Conservation (phyloP, 2,329 filamentous ascomycete genomes). For the Mycocentrospora acerina region DNA sequence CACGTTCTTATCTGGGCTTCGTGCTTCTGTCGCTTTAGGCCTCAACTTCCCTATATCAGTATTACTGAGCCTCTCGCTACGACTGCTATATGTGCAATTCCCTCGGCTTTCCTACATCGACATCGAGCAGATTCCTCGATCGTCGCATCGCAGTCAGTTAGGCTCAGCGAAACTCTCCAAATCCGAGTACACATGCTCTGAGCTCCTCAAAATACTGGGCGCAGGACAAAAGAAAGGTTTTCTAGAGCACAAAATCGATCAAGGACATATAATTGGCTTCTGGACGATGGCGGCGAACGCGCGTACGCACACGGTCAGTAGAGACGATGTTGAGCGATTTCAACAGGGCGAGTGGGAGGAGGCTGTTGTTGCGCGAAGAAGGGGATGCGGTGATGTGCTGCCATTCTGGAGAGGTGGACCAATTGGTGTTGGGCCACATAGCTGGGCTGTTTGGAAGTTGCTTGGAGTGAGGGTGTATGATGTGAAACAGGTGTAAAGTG, state of each 20-base stretch:
- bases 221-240: constrained; percentile 10
- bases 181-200: constrained; percentile 18
- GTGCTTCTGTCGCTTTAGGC: constrained; percentile 18
- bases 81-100: constrained; percentile 20
- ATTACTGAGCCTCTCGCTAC: constrained; percentile 19
- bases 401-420: constrained; percentile 27
- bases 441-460: constrained; percentile 21
- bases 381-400: constrained; percentile 15
- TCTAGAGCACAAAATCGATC: constrained; percentile 18
- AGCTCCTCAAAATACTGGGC: constrained; percentile 13
- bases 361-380: constrained; percentile 12
- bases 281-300: constrained; percentile 22
- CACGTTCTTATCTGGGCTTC: constrained; percentile 19
- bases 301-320: constrained; percentile 18
- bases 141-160: constrained; percentile 19
- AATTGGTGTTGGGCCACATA: constrained; percentile 19
- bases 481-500: constrained; percentile 9
- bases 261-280: constrained; percentile 23
- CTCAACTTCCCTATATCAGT: constrained; percentile 24
- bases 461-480: constrained; percentile 22
- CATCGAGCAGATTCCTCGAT: constrained; percentile 17
- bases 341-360: constrained; percentile 25
- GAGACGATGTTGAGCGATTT: constrained; percentile 21
- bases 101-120: constrained; percentile 18
- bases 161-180: constrained; percentile 10